Evolutionary conservation across 768 basidiomycete species (phyloP), one percentile per base, ranked within the genome.

Genomic region (Suillus occidentalis): DNA sequence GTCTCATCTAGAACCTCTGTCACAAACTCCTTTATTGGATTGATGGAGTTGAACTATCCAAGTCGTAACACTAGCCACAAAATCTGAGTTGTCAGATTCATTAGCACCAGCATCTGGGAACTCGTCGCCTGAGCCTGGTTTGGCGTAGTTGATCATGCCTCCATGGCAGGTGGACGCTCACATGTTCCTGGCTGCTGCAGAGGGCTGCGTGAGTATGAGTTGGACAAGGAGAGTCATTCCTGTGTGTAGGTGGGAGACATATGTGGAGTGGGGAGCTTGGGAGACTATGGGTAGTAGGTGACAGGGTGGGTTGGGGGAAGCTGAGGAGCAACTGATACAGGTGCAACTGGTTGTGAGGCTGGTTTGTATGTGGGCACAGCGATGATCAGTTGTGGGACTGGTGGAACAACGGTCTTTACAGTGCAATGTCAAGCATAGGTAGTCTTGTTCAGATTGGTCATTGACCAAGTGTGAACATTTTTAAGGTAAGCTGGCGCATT

Each of bases 171-270:
- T 83, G 2, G 84, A 76, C 1, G 82, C 73, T n/a, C 85, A 80
- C 1, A 76, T 67, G 18, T 40, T 42, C 42, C 58, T 40, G 10
- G 73, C 75, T 9, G 81, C 68, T 1, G 85, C 72, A 9, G 83
- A 68, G n/a, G 80, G 43, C 0, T 74, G 77, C 40, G 81, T 76
- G 13, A 87, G 70, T 70, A 94, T 86, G 22, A 97, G 97, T 72
- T 99, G 97, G 77, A 99, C 84, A 69, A 99, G 87, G 6, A 95
- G 86, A 0, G 94, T 91, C 3, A 90, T 84, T 18, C 97, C 97
- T 0, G 97, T 96, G 31, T 92, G 88, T 60, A 99, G 80, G 20
- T 96, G 86, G 7, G 95, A 91, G 0, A 94, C 81, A 74, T 97
- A 99, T 2, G 93, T 91, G 0, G 94, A 90, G 63, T 87, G 83